Evolutionary conservation across 2,329 filamentous ascomycete species (phyloP).

Genomic region (Aspergillus uvarum): DNA sequence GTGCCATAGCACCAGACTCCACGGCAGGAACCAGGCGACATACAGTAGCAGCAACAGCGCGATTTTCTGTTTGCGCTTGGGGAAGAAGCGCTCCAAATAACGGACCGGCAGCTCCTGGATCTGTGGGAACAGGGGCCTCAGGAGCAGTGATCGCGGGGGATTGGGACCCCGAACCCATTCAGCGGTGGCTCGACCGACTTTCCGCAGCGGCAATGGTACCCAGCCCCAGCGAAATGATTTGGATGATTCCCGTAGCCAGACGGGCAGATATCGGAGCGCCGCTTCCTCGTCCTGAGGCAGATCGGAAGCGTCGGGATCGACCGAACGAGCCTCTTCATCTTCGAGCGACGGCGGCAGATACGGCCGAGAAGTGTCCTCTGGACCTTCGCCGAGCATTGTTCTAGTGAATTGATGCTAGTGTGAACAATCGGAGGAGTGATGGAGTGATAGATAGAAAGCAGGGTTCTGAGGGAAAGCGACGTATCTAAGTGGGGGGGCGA

Average conservation of each 20-base stretch:
- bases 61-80: conserved; percentile 48
- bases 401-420: neutral
- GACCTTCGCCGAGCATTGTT: conserved; percentile 33
- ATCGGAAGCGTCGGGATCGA: conserved; percentile 38
- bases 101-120: conserved; percentile 49
- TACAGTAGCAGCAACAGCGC: conserved; percentile 45
- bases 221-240: conserved; percentile 49
- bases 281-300: conserved; percentile 31
- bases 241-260: conserved; percentile 51
- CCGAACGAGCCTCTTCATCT: conserved; percentile 32
- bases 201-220: conserved; percentile 48
- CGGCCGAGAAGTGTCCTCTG: conserved; percentile 32
- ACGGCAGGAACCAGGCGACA: conserved; percentile 49
- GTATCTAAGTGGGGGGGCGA: conserved; percentile 15
- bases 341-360: conserved; percentile 37
- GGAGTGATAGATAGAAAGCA: neutral
- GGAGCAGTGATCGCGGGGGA: conserved; percentile 47
- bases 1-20: conserved; percentile 46
- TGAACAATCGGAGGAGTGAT: conserved; percentile 14
- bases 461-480: conserved; percentile 8
- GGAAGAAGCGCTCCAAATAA: conserved; percentile 45
- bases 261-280: conserved; percentile 34
- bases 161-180: conserved; percentile 50
- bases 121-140: conserved; percentile 48
- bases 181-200: conserved; percentile 43